Conservation (phyloP, 257 asterid genomes). For the Echium plantagineum region DNA sequence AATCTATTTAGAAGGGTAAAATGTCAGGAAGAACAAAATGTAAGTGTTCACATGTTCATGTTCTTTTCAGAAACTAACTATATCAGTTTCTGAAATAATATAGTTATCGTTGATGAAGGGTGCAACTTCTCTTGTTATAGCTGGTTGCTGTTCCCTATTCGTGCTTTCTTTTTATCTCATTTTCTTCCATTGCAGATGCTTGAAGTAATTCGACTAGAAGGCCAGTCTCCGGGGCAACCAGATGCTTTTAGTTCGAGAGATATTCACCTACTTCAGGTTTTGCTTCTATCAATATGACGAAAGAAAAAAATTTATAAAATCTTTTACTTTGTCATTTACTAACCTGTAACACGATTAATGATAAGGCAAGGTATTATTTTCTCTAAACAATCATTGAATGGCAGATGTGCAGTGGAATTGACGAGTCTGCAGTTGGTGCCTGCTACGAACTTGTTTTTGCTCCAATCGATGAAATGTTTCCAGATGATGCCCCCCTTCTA, state of each 20-base stretch:
- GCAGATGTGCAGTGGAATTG: slow-evolving; percentile 92
- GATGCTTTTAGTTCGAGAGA: slow-evolving; percentile 80
- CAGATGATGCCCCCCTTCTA: slow-evolving; percentile 76
- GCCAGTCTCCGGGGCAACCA: slow-evolving; percentile 64
- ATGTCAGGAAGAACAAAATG: too few relatives aligned
- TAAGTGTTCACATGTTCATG: too few relatives aligned
- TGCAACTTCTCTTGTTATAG: background rate
- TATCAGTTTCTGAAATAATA: background rate
- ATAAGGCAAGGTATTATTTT: background rate
- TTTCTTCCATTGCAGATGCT: slow-evolving; percentile 48
- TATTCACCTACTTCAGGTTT: slow-evolving; percentile 82
- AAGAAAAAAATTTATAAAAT: background rate
- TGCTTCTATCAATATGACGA: background rate
- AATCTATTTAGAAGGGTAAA: too few relatives aligned
- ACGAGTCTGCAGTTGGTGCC: slow-evolving; percentile 80
- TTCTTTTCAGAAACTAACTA: too few relatives aligned
- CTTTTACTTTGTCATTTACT: background rate
- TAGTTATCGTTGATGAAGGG: background rate
- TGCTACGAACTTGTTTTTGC: slow-evolving; percentile 95
- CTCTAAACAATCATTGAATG: background rate
- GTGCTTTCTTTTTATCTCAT: background rate
- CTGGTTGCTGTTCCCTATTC: background rate
- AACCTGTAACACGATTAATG: background rate
- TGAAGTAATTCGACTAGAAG: slow-evolving; percentile 87
- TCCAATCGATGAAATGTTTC: slow-evolving; percentile 93